Conservation (phyloP, 371 early-diverging fungal genomes). For the Mucor indicus region DNA sequence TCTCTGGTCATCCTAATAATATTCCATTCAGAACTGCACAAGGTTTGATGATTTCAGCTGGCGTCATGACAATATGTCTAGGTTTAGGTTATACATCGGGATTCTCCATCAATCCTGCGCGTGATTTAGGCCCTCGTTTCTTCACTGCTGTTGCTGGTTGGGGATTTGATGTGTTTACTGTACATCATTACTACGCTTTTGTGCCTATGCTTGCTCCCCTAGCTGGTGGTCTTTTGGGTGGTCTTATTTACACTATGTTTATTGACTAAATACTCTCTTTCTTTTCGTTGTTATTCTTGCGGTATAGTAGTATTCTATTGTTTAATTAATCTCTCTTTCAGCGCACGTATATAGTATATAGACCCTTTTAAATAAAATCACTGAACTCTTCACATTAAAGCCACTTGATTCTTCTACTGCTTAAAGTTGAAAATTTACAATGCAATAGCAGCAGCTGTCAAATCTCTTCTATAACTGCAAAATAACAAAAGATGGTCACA, state of each 20-base stretch:
- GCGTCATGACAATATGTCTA: conserved; percentile 37
- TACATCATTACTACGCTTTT: conserved; percentile 66
- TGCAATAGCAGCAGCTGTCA: too few species aligned
- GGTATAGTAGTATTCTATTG: too few species aligned
- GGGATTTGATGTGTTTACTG: conserved; percentile 68
- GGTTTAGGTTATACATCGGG: conserved; percentile 73
- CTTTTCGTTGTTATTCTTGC: too few species aligned
- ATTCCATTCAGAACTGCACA: conserved; percentile 55
- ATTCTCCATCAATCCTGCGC: conserved; percentile 84
- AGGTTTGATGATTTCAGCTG: conserved; percentile 65
- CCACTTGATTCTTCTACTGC: too few species aligned
- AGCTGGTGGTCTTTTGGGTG: conserved; percentile 69
- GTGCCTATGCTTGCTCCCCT: conserved; percentile 80
- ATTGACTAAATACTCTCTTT: conserved; percentile 55
- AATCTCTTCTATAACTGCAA: too few species aligned
- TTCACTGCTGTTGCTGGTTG: conserved; percentile 78
- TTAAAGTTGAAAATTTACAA: too few species aligned
- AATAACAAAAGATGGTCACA: too few species aligned
- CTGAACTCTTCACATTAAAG: too few species aligned
- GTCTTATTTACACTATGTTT: conserved; percentile 61
- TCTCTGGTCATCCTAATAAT: conserved; percentile 70
- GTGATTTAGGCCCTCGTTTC: conserved; percentile 86
- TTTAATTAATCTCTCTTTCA: too few species aligned
- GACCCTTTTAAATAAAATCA: too few species aligned
- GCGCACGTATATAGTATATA: too few species aligned